Conservation (phyloP, 768 basidiomycete species). For the Mycena leptocephala region DNA sequence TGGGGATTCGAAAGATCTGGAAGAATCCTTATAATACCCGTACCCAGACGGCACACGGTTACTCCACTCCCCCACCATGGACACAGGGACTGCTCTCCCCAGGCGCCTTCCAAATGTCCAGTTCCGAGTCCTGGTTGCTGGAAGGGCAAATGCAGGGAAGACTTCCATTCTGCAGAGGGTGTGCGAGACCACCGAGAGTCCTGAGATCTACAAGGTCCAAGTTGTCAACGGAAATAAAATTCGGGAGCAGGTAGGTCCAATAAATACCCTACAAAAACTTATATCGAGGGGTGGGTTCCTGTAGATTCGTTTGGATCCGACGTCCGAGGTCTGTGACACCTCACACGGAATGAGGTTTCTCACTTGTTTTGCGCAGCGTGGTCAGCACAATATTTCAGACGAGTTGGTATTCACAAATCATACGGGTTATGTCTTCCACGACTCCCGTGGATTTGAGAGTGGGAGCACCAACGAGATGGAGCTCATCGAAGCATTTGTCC, state of each 20-base stretch:
- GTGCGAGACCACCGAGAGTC: slow-evolving; percentile 19
- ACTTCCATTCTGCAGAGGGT: too few relatives aligned
- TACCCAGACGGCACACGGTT: too few relatives aligned
- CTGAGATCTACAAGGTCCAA: neutral
- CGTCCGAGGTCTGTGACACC: slow-evolving; percentile 8
- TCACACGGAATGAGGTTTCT: neutral
- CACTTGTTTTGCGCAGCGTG: slow-evolving; percentile 10
- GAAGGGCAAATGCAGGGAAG: too few relatives aligned
- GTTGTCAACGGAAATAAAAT: neutral
- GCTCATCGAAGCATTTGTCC: neutral
- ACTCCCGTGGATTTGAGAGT: slow-evolving; percentile 8
- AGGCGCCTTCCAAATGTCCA: slow-evolving; percentile 2
- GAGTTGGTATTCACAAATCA: slow-evolving; percentile 5
- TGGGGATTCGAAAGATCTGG: too few relatives aligned
- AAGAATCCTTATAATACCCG: too few relatives aligned
- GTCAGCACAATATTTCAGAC: slow-evolving; percentile 2
- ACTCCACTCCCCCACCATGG: too few relatives aligned
- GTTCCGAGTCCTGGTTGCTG: slow-evolving; percentile 15
- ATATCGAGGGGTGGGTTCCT: too few relatives aligned
- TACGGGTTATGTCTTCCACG: slow-evolving; percentile 10
- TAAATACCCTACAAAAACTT: neutral
- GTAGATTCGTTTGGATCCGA: slow-evolving; percentile 9
- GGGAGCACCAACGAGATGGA: neutral
- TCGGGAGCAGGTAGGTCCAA: neutral
- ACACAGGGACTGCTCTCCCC: too few relatives aligned